Evolutionary conservation across 1,139 yeast genomes (phyloP), one percentile per base, ranked within the genome.

Genomic region (Keqinozyma sinolaborantium): DNA sequence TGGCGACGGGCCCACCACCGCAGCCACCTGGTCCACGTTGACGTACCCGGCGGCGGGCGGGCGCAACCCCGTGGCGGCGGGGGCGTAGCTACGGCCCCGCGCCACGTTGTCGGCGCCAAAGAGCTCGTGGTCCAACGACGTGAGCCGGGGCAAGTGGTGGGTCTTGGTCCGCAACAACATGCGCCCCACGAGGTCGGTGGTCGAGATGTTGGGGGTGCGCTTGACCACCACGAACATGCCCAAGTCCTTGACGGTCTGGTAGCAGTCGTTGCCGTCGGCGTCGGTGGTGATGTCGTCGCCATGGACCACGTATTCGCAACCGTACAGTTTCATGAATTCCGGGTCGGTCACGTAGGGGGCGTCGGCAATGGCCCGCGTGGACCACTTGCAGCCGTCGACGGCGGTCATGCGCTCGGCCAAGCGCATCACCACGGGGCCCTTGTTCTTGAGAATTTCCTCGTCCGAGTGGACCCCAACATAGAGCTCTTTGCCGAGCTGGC

Each of bases 321-420:
- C 79, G 51, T 76, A 77, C 24, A 65, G 46, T 47, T 83, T 87
- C 88, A 90, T 77, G 39, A 85, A 81, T 29, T 60, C 64, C 0
- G 95, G 94, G 44, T 83, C 86, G 1, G 98, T 92, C n/a, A 90
- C 97, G 50, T 92, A 92, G 2, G 98, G 98, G 0, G 98, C 97
- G 39, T 73, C 68, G 1, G 81, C 71, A 13, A 92, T 73, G 1
- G 86, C 78, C 33, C 64, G 55, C 4, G 94, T 81, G 32, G 83
- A 73, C 98, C 98, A 92, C 51, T 87, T 82, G 56, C 95, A 88
- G 1, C 95, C 94, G 31, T 80, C 79, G 3, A 90, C 95, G 2
- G 96, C 95, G 16, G 73, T 70, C 38, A 82, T 67, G 35, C 97
- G 70, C 56, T 92, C 98, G 21, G 70, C 77, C 24, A 86, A 60